Base-by-base conservation (phyloP, 148 eudicot genomes). In the Polygonum aviculare region DNA sequence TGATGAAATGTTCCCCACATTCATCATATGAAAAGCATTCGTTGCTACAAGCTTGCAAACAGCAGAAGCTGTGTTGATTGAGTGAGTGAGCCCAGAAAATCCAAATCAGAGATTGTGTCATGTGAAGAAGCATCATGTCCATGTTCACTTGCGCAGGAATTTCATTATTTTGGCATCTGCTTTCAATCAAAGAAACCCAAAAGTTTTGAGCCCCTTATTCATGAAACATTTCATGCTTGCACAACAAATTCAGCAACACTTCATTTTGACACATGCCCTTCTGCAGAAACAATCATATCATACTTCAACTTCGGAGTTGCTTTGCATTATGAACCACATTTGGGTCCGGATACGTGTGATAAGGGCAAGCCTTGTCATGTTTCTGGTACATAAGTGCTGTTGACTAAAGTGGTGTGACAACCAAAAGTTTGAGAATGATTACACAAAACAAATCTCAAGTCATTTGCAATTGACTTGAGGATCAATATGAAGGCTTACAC, bases 221-320 rank as follows among this genome's bases (percentile, higher is more conserved):
- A 67, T 35, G 19, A 67, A 67, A 67, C 45, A 67, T 67, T 67
- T 67, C 44, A 67, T 67, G 38, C 72, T 67, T 67, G 72, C 72
- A 67, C 72, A 16, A 67, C 44, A 67, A 67, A 35, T 67, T 67
- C 72, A 67, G 72, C 72, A 67, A 67, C 45, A 19, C 45, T 33
- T 63, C 41, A 14, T 14, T 36, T 19, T 19, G 22, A 2, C 11
- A 59, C 1, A 7, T 26, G 35, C 9, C 6, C 1, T 59, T 59
- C 10, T 65, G 41, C 36, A 33, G 71, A 65, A 39, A 31, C 71
- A 35, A 35, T 36, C 71, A 65, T 26, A 26, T 22, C 40, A 63
- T 63, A 63, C 18, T 33, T 31, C 12, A 57, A 7, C 21, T 22
- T 31, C 16, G 69, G 12, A 26, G 4, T 14, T 12, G 18, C 14